phyloP scores from a whole-genome alignment of 305 asterid species.

The Fraxinus greggii region DNA sequence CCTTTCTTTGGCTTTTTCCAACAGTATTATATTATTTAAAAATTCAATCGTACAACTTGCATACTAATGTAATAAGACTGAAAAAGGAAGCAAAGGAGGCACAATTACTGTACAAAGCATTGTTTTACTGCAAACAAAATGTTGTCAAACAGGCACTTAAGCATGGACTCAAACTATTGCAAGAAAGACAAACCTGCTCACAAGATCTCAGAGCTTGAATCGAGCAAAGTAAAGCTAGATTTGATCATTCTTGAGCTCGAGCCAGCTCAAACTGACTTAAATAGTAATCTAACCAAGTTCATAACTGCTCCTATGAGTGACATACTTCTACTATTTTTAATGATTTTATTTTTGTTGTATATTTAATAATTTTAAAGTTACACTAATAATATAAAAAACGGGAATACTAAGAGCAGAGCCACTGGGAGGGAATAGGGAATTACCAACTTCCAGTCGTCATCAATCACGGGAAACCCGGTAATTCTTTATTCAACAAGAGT shows the following conservation, averaged over 20 bases:
- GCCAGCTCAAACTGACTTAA: background rate
- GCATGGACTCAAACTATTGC: background rate
- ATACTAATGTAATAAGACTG: no score
- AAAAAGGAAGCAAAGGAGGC: no score
- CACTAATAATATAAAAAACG: background rate
- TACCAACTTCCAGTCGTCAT: conserved; percentile 92
- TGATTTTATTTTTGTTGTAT: background rate
- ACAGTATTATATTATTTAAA: no score
- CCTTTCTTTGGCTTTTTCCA: no score
- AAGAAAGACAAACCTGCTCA: background rate
- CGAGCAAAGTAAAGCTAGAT: background rate
- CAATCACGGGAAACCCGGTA: conserved; percentile 89
- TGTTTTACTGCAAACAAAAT: no score
- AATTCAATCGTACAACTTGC: no score
- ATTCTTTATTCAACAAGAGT: conserved; percentile 74
- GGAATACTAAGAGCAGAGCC: background rate
- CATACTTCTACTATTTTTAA: background rate
- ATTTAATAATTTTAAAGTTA: background rate
- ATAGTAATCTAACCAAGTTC: background rate
- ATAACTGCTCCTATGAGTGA: background rate
- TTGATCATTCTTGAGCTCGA: background rate
- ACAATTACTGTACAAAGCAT: no score
- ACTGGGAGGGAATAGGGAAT: conserved; percentile 15
- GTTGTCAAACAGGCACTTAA: no score
- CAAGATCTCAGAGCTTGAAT: background rate